phyloP scores from a whole-genome alignment of 2,329 filamentous ascomycete species.

The Pyricularia grisea region DNA sequence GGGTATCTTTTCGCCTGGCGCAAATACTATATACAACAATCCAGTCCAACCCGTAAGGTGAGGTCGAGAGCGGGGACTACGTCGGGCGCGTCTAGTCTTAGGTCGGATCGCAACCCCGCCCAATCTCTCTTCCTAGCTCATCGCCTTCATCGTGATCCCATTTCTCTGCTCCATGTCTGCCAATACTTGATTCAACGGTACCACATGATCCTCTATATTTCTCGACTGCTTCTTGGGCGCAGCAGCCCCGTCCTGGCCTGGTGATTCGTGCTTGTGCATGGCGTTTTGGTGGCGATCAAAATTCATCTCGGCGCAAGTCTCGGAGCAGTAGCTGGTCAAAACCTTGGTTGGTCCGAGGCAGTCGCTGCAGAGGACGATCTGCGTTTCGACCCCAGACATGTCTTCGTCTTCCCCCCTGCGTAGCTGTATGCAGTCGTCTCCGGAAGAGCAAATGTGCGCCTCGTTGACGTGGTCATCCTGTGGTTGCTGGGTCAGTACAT shows the following conservation, averaged over 20 bases:
- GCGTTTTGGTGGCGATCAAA: constrained; percentile 21
- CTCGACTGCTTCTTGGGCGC: neutral
- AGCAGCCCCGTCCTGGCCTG: neutral
- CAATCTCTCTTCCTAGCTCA: neutral
- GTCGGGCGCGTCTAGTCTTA: no score
- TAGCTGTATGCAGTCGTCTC: constrained; percentile 14
- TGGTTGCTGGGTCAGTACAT: neutral
- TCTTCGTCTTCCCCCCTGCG: constrained; percentile 11
- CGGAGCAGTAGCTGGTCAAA: constrained; percentile 20
- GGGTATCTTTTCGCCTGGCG: neutral
- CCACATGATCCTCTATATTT: constrained; percentile 2
- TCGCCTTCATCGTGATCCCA: neutral
- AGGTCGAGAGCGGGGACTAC: neutral
- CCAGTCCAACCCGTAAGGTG: neutral
- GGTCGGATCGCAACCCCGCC: neutral
- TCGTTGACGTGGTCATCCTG: constrained; percentile 14
- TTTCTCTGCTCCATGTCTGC: neutral
- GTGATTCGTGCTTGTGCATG: neutral
- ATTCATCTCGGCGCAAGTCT: constrained; percentile 19
- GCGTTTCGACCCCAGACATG: constrained; percentile 10
- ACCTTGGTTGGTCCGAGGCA: constrained; percentile 19
- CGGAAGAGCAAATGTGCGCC: constrained; percentile 16
- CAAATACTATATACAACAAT: neutral
- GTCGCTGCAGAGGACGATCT: constrained; percentile 19
- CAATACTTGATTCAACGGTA: neutral